Evolutionary conservation across 2,329 filamentous ascomycete species (phyloP).

Genomic region (Pseudopithomyces maydicus): DNA sequence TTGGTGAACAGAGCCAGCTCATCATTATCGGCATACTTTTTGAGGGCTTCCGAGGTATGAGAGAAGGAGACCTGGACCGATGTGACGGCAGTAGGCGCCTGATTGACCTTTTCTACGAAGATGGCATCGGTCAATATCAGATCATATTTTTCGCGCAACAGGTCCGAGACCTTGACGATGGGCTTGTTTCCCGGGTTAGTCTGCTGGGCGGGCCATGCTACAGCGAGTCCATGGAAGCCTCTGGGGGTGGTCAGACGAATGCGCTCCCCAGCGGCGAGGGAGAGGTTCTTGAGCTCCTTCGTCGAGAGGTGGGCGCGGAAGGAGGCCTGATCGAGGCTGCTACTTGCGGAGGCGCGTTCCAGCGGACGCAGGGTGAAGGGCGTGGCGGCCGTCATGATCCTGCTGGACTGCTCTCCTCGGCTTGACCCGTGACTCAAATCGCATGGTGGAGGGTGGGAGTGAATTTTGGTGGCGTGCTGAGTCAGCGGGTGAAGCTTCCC

Average conservation of each 20-base stretch:
- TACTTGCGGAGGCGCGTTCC: conserved; percentile 51
- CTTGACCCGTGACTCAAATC: not conserved
- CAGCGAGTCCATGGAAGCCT: conserved; percentile 58
- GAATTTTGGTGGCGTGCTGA: conserved; percentile 7
- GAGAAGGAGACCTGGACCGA: conserved; percentile 31
- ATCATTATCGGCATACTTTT: conserved; percentile 29
- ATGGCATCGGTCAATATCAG: conserved; percentile 66
- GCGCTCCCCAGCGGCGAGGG: conserved; percentile 63
- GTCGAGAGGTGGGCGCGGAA: conserved; percentile 64
- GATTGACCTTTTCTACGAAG: conserved; percentile 59
- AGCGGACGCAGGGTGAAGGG: conserved; percentile 61
- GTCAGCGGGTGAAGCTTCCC: conserved; percentile 10
- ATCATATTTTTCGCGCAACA: conserved; percentile 72
- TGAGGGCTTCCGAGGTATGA: conserved; percentile 21
- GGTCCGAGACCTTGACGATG: conserved; percentile 67
- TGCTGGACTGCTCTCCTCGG: not conserved
- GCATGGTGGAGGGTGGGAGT: not conserved
- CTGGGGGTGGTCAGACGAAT: conserved; percentile 55
- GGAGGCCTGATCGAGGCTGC: conserved; percentile 57
- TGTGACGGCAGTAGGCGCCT: conserved; percentile 34
- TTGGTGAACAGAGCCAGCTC: conserved; percentile 38
- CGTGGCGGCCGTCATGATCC: conserved; percentile 25
- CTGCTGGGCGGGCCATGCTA: conserved; percentile 64
- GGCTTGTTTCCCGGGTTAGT: conserved; percentile 45
- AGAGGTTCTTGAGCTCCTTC: conserved; percentile 60